Percentiles rank a stretch among this genome's conserved stretches.
Conservation (phyloP, 495 filamentous ascomycete genomes). For the Hypoxylon fuscum region DNA sequence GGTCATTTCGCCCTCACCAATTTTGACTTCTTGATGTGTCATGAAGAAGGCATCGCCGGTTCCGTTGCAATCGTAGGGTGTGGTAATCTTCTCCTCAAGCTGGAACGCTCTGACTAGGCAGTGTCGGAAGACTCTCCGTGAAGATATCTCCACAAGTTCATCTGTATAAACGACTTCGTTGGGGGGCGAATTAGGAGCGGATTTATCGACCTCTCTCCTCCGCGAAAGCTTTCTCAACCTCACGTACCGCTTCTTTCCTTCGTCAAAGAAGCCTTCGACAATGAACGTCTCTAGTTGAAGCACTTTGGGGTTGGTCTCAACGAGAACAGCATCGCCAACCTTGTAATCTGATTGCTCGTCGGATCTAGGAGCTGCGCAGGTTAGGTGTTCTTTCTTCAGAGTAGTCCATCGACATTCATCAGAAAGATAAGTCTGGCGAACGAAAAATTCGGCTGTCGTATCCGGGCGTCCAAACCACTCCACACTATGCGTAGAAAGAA, state of each 20-base stretch:
- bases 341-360: conserved; percentile 38
- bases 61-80: conserved; percentile 71
- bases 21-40: conserved; percentile 45
- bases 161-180: conserved; percentile 75
- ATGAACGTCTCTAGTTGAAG: conserved; percentile 63
- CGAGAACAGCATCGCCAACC: conserved; percentile 67
- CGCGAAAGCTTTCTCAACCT: conserved; percentile 58
- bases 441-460: conserved; percentile 61
- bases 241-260: conserved; percentile 44
- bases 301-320: conserved; percentile 33
- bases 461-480: conserved; percentile 62
- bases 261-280: conserved; percentile 54
- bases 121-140: conserved; percentile 55
- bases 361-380: conserved; percentile 43
- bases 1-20: not conserved
- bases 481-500: conserved; percentile 63
- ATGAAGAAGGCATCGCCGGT: conserved; percentile 72
- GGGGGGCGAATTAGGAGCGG: conserved; percentile 47
- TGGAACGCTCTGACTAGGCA: conserved; percentile 69
- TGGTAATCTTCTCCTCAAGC: conserved; percentile 54
- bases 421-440: conserved; percentile 71
- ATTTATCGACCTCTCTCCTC: conserved; percentile 50
- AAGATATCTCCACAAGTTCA: conserved; percentile 48
- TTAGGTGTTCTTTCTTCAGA: conserved; percentile 57
- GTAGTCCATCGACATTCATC: conserved; percentile 60